phyloP scores from a whole-genome alignment of 2,329 filamentous ascomycete genomes.

The Fusarium buharicum region DNA sequence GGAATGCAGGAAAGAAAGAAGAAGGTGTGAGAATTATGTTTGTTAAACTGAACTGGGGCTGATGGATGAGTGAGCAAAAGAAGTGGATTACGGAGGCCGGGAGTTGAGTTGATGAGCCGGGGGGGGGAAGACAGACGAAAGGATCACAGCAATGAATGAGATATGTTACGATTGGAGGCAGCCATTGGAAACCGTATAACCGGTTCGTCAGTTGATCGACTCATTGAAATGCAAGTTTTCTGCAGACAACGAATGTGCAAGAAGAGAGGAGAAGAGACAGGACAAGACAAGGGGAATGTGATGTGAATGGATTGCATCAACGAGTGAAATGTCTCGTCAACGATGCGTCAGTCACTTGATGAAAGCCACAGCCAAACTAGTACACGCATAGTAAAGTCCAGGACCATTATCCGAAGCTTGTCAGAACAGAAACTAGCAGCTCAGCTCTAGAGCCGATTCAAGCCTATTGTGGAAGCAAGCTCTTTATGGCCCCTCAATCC shows the following conservation, averaged over 20 bases:
- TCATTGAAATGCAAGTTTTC: slow-evolving; percentile 1
- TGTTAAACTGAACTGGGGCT: slow-evolving; percentile 23
- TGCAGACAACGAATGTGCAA: background rate
- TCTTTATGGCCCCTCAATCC: background rate
- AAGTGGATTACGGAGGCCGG: slow-evolving; percentile 33
- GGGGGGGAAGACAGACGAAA: slow-evolving; percentile 18
- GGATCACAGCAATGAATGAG: slow-evolving; percentile 10
- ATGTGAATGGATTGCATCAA: slow-evolving; percentile 28
- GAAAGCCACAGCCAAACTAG: slow-evolving; percentile 33
- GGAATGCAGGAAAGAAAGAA: slow-evolving; percentile 7
- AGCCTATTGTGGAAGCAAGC: slow-evolving; percentile 24
- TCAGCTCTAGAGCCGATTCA: background rate
- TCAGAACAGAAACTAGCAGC: slow-evolving; percentile 13
- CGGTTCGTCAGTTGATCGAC: background rate
- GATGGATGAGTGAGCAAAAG: slow-evolving; percentile 23
- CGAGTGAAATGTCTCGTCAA: slow-evolving; percentile 31
- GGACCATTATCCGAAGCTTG: slow-evolving; percentile 29
- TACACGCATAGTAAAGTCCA: slow-evolving; percentile 35
- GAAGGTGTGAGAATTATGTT: slow-evolving; percentile 29
- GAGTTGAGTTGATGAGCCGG: slow-evolving; percentile 32
- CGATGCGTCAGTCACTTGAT: slow-evolving; percentile 45
- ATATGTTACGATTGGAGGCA: slow-evolving; percentile 9
- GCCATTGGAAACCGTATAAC: slow-evolving; percentile 7
- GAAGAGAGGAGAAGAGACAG: background rate
- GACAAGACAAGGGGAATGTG: background rate